Conservation (phyloP, 805 yeast genomes). For the Yarrowia keelungensis region DNA sequence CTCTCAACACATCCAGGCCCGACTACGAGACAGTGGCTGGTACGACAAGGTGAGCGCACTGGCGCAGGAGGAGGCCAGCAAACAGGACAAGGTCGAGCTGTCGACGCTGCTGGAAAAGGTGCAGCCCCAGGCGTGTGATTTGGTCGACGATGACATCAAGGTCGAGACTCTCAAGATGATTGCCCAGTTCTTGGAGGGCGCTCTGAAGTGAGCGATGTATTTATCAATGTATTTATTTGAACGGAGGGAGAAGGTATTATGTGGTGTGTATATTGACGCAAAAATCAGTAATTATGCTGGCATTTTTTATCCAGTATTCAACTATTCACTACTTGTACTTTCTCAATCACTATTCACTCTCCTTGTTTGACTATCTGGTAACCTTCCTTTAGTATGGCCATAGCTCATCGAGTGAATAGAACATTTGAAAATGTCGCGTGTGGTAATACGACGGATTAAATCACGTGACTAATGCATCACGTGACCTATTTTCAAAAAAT, state of each 20-base stretch:
- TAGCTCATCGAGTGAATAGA: too few relatives aligned
- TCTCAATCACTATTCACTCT: too few relatives aligned
- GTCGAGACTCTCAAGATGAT: conserved; percentile 65
- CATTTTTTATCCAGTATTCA: not conserved
- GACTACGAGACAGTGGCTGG: conserved; percentile 84
- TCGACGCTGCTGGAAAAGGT: conserved; percentile 13
- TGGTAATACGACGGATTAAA: too few relatives aligned
- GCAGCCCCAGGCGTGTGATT: conserved; percentile 33
- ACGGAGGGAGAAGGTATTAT: too few relatives aligned
- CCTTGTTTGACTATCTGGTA: too few relatives aligned
- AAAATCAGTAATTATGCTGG: too few relatives aligned
- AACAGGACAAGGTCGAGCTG: conserved; percentile 32
- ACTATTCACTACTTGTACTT: too few relatives aligned
- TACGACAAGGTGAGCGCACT: conserved; percentile 70
- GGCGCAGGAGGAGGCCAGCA: conserved; percentile 52
- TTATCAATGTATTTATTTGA: not conserved
- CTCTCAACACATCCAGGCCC: conserved; percentile 65
- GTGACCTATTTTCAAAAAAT: too few relatives aligned
- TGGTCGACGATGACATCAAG: conserved; percentile 57
- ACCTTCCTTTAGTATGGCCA: too few relatives aligned
- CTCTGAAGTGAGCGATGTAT: conserved; percentile 4
- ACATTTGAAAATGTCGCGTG: too few relatives aligned
- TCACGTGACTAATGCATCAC: too few relatives aligned
- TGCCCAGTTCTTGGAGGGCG: conserved; percentile 42
- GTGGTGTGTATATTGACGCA: too few relatives aligned